Evolutionary conservation across 768 basidiomycete genomes (phyloP), one percentile per base, ranked within the genome.

Genomic region (Termitomyces titanicus): DNA sequence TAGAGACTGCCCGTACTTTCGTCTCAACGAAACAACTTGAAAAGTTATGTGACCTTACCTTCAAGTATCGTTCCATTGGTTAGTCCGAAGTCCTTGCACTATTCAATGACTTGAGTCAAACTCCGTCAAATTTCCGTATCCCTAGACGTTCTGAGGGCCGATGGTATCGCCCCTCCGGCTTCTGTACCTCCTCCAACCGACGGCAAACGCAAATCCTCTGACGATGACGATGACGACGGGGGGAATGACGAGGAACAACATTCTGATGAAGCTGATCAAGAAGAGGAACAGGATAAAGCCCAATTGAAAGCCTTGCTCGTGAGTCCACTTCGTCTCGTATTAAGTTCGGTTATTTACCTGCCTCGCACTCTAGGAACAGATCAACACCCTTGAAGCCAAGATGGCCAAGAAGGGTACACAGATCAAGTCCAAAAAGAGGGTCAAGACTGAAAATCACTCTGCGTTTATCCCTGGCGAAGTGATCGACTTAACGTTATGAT

Each of bases 31-130:
- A n/a, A n/a, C 0, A 40, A 25, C 11, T 57, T 15, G 38, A 51
- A 33, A 34, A 0, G 3, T 24, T 48, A 40, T 31, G 20, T 18
- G 42, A 1, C 2, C 25, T 51, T 46, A 62, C 55, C 57, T 58
- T 56, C 47, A 43, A 59, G 54, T 51, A 57, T 49, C 51, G 64
- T 48, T 60, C 66, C 5, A 54, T 66, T 3, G 63, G 66, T 62
- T 25, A 43, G 61, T 53, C 34, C 24, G n/a, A 27, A 37, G 17
- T 49, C 47, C n/a, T 49, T 11, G n/a, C n/a, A 49, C 24, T 15
- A 10, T 27, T 17, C 38, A 15, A 38, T 40, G 13, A 40, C 9
- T 18, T 11, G 9, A 29, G n/a, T n/a, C n/a, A 31, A 18, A 13
- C 13, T 20, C 10, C 18, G 18, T 42, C 22, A 31, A 51, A 43